Evolutionary conservation across 1,139 yeast species (phyloP).

Genomic region (Candida buenavistaensis): DNA sequence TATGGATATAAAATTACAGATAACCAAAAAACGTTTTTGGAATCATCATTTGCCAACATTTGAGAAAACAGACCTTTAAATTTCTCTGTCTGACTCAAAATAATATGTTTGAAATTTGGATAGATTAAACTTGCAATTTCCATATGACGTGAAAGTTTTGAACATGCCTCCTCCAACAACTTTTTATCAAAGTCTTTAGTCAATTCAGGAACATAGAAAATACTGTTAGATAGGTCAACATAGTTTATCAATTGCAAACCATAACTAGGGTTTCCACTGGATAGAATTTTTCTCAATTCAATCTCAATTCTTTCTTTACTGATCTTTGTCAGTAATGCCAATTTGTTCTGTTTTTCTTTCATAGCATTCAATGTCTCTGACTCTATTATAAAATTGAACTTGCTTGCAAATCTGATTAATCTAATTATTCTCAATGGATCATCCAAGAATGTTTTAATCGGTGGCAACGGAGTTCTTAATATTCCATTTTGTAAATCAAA

Average conservation of each 20-base stretch:
- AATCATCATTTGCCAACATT: slow-evolving; percentile 19
- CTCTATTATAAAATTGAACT: slow-evolving; percentile 70
- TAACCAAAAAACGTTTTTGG: slow-evolving; percentile 46
- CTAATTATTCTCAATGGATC: slow-evolving; percentile 91
- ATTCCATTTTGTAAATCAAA: slow-evolving; percentile 68
- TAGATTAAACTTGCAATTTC: slow-evolving; percentile 20
- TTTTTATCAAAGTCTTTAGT: slow-evolving; percentile 20
- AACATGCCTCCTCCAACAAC: slow-evolving; percentile 9
- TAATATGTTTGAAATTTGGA: slow-evolving; percentile 19
- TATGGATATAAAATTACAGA: slow-evolving; percentile 52
- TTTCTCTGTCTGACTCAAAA: slow-evolving; percentile 8
- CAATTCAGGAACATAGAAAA: slow-evolving; percentile 49
- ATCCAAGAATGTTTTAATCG: slow-evolving; percentile 81
- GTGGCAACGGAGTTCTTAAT: slow-evolving; percentile 83
- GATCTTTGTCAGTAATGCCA: slow-evolving; percentile 67
- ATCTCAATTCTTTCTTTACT: slow-evolving; percentile 90
- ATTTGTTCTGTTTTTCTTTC: slow-evolving; percentile 57
- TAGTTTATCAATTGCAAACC: slow-evolving; percentile 63
- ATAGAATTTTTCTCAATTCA: slow-evolving; percentile 74
- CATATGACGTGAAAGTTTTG: slow-evolving; percentile 19
- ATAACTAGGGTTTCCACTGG: slow-evolving; percentile 60
- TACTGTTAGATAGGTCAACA: slow-evolving; percentile 55
- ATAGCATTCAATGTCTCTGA: slow-evolving; percentile 62
- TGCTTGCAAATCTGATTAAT: slow-evolving; percentile 79
- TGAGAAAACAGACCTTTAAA: slow-evolving; percentile 11